Percentiles rank a stretch among this genome's conserved stretches.
Evolutionary conservation across 2,329 filamentous ascomycete genomes (phyloP).

Genomic region (Harringtonia lauricola): DNA sequence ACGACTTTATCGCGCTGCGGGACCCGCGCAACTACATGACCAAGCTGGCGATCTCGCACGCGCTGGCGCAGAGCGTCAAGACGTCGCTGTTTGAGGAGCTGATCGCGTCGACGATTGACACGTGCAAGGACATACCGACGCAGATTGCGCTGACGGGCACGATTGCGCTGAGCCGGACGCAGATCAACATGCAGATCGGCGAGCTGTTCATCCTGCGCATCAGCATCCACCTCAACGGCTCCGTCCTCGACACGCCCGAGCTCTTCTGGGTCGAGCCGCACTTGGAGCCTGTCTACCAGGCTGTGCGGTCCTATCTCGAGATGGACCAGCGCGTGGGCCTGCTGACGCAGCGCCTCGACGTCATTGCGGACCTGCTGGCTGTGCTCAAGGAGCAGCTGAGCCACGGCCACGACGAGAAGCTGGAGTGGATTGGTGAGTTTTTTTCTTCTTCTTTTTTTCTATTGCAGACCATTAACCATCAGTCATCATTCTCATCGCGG

Average conservation of each 20-base stretch:
- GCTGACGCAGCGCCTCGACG: slow-evolving; percentile 79
- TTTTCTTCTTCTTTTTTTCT: background rate
- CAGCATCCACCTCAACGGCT: slow-evolving; percentile 95
- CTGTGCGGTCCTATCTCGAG: slow-evolving; percentile 88
- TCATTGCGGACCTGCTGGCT: slow-evolving; percentile 85
- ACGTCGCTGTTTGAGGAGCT: slow-evolving; percentile 95
- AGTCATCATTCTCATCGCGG: slow-evolving; percentile 94
- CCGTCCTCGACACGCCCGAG: slow-evolving; percentile 91
- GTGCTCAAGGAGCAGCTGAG: slow-evolving; percentile 93
- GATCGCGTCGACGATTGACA: slow-evolving; percentile 85
- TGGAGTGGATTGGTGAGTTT: slow-evolving; percentile 76
- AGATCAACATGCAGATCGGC: slow-evolving; percentile 99
- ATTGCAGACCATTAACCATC: background rate
- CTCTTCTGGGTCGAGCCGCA: slow-evolving; percentile 98
- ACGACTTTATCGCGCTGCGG: slow-evolving; percentile 92
- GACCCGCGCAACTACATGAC: slow-evolving; percentile 98
- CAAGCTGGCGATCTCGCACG: slow-evolving; percentile 92
- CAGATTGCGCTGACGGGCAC: slow-evolving; percentile 90
- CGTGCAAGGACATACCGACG: slow-evolving; percentile 83
- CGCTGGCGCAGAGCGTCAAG: slow-evolving; percentile 91
- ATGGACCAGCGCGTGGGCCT: slow-evolving; percentile 93
- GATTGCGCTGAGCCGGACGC: slow-evolving; percentile 72
- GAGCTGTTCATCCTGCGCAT: slow-evolving; percentile 96
- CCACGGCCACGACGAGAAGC: slow-evolving; percentile 80
- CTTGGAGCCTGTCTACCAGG: slow-evolving; percentile 91